Conservation (phyloP, 1,284 basidiomycete species). For the Fomes fomentarius region DNA sequence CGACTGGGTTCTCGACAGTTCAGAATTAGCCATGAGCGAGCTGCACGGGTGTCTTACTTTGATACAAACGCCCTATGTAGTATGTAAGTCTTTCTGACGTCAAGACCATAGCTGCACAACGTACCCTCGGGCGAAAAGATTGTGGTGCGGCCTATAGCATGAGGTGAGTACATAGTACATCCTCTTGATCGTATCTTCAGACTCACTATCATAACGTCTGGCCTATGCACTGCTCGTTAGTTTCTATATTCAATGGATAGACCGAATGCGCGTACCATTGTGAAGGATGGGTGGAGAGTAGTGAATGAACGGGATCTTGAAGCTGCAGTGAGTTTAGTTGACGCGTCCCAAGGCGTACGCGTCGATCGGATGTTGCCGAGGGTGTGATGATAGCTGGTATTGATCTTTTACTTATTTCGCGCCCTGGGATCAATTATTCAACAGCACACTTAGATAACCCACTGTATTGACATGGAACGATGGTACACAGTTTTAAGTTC, state of each 20-base stretch:
- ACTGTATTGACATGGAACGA: too few relatives aligned
- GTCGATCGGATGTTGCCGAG: conserved; percentile 27
- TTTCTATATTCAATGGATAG: neutral
- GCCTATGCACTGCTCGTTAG: conserved; percentile 50
- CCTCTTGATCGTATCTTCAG: conserved; percentile 1
- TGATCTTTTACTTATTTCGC: neutral
- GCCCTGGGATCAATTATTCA: too few relatives aligned
- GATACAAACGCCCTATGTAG: conserved; percentile 79
- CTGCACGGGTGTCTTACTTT: conserved; percentile 74
- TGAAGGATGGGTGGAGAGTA: conserved; percentile 29
- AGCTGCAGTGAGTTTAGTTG: conserved; percentile 24
- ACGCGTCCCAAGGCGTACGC: conserved; percentile 38
- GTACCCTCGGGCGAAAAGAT: conserved; percentile 95
- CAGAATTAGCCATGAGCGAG: neutral
- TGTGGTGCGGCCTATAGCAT: conserved; percentile 78
- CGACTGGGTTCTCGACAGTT: conserved; percentile 57
- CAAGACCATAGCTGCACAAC: conserved; percentile 26
- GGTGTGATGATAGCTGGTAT: too few relatives aligned
- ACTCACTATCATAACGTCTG: conserved; percentile 88
- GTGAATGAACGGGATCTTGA: conserved; percentile 8
- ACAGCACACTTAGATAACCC: too few relatives aligned
- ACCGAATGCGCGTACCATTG: conserved; percentile 36
- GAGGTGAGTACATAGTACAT: conserved; percentile 22
- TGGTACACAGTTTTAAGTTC: too few relatives aligned
- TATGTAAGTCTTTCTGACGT: neutral